Base-by-base conservation (phyloP, 2,329 filamentous ascomycete genomes). In the Chaetomium strumarium region DNA sequence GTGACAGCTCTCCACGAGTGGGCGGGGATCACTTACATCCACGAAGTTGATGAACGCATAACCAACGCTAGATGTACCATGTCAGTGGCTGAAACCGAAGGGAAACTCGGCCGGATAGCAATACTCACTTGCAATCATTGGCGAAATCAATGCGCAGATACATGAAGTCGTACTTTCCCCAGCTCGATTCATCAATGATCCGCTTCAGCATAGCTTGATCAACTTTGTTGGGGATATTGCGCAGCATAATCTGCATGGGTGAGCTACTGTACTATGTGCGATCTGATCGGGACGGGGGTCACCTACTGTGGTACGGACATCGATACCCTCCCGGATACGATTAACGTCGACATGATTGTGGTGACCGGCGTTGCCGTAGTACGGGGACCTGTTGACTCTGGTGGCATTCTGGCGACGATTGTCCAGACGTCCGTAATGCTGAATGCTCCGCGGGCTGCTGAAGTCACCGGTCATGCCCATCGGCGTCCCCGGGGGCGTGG, bases 41-140 rank as follows among this genome's bases (percentile, higher is more conserved):
- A 84, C 80, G 62, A 97, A 96, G 70, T 99, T 96, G 72, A 99
- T 90, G 70, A 97, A 99, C 0, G 90, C 92, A 69, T 97, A 97
- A 42, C 93, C 93, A 53, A 97, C 92, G 66, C 90, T 95, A 48
- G 54, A 50, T n/a, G 66, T 36, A 69, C 69, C 59, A 57, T 68
- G 30, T 50, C 16, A 56, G 31, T 17, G 29, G 8, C 40, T 3
- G 5, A 29, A 30, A 8, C 16, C 14, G 11, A 10, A 10, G 31
- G 11, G 6, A 33, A 19, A 14, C 2, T 12, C 2, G 4, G 43
- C 16, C 10, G 4, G 24, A 24, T 24, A 24, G 24, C 7, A 17
- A 5, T 36, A 76, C 85, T 71, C 70, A 88, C 85, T 90, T 91
- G 84, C 86, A 90, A 58, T 89, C 83, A 62, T 90, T 89, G 49